These are phyloP conservation scores for Mallotus repandus DNA, from an alignment of 441 rosid species.

Conservation along the genomic window DNA sequence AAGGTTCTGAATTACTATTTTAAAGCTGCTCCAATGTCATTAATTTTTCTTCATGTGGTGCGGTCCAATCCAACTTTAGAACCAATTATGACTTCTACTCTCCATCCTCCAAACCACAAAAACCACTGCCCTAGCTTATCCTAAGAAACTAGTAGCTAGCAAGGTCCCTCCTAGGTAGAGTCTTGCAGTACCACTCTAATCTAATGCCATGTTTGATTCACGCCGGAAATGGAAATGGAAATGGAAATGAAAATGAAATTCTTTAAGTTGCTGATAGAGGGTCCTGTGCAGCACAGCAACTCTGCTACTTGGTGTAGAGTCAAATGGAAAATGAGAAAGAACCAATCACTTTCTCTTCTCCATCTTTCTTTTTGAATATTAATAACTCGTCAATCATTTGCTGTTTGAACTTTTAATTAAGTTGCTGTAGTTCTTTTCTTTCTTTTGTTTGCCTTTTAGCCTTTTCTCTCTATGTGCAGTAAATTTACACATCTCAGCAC, in stretches of 20 bases:
- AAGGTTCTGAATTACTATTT: no score
- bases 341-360: background rate
- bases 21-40: no score
- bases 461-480: background rate
- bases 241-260: no score
- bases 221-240: no score
- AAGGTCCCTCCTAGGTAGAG: no score
- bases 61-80: background rate
- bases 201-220: no score
- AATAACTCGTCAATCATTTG: conserved; percentile 8
- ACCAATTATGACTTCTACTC: conserved; percentile 9
- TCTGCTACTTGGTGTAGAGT: background rate
- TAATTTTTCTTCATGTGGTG: background rate
- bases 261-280: no score
- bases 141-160: no score
- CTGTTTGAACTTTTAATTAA: background rate
- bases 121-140: background rate
- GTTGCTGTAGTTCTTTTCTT: background rate
- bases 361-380: background rate
- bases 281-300: no score
- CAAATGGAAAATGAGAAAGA: background rate
- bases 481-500: no score
- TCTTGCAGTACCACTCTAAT: no score
- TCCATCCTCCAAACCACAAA: background rate
- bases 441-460: background rate